phyloP scores from a whole-genome alignment of 176 grass and related monocot genomes.

The Oryza nivara region DNA sequence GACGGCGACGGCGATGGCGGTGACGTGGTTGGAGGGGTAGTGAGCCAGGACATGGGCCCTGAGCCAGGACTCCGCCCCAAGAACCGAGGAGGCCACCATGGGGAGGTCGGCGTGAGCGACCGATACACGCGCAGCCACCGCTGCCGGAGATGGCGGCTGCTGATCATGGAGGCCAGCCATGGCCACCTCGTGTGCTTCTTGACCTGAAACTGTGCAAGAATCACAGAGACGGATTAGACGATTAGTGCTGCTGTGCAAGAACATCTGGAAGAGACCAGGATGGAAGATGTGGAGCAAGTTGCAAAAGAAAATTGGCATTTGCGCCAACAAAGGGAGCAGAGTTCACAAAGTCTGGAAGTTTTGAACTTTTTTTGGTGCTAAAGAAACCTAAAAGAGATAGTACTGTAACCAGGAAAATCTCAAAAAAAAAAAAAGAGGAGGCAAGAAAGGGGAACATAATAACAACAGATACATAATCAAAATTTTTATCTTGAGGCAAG shows the following conservation, averaged over 20 bases:
- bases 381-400: background rate
- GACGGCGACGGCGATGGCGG: conserved; percentile 35
- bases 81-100: conserved; percentile 40
- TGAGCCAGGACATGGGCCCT: conserved; percentile 45
- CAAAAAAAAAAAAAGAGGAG: background rate
- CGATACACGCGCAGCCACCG: conserved; percentile 27
- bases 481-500: background rate
- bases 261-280: background rate
- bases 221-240: background rate
- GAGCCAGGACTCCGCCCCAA: conserved; percentile 53
- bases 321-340: background rate
- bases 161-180: conserved; percentile 25
- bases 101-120: conserved; percentile 35
- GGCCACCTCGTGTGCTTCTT: conserved; percentile 48
- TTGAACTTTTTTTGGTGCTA: background rate
- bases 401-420: background rate
- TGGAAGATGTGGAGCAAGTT: background rate
- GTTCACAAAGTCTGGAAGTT: background rate
- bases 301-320: background rate
- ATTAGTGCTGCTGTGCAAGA: background rate
- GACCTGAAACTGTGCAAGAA: conserved; percentile 56
- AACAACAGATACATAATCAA: background rate
- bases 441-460: background rate
- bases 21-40: conserved; percentile 39
- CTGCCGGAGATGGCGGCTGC: background rate